Evolutionary conservation across 2,329 filamentous ascomycete species (phyloP), one percentile per base, ranked within the genome.

Genomic region (Incumbomyces lentus): DNA sequence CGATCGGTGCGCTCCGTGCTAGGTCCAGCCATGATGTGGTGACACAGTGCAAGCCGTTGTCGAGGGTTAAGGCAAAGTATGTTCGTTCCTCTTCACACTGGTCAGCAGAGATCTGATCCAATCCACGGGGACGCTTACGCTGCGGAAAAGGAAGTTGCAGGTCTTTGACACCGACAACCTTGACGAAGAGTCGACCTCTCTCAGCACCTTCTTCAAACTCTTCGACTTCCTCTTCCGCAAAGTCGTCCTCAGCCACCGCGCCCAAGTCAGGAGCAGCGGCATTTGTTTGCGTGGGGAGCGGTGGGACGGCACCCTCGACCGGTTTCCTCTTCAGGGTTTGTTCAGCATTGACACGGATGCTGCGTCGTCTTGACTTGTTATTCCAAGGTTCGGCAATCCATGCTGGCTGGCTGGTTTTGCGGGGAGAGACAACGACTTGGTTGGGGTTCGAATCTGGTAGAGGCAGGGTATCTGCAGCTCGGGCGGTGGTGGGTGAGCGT

Each of bases 341-440:
- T n/a, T 69, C 71, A 26, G 74, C 75, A 12, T 74, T 68, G 41
- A 73, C 69, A 51, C 78, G 73, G 43, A 79, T 70, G 59, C 79
- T 82, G 57, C 78, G 75, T 54, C 83, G 78, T 47, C 88, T 79
- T 37, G 74, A 66, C 64, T 88, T 85, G 49, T 82, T 79, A 66
- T 94, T 95, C 92, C 92, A 98, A 13, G 92, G 92, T 67, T 96
- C 92, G 4, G 94, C 92, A 12, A 87, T 92, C 85, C 92, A 95
- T 1, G 88, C 93, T 63, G 93, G 86, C 30, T 87, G 86, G 39
- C 87, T 88, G 3, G 79, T 72, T 58, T 86, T 81, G 60, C 93
- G 86, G 26, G 86, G 80, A 5, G 84, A 86, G 4, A 58, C 48
- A 13, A 59, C 55, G 1, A 61, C 59, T 29, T 53, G 54, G 29